Evolutionary conservation across 176 grass and related monocot genomes (phyloP), one percentile per base, ranked within the genome.

Genomic region (Neostapfia colusana): DNA sequence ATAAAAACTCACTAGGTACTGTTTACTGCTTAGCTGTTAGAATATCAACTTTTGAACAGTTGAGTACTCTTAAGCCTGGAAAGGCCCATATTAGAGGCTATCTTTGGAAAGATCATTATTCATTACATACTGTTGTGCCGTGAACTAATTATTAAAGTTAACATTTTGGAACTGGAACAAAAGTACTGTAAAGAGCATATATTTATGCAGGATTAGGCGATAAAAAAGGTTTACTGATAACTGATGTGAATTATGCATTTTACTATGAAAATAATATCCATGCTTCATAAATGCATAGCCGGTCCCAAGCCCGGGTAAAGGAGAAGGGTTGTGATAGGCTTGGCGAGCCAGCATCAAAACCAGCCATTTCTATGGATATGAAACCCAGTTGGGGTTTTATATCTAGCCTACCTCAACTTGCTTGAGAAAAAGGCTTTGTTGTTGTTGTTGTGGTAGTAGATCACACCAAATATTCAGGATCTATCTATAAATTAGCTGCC

Each of bases 241-340:
- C n/a, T n/a, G n/a, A 21, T 64, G 48, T 35, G 63, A 35, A 61
- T 9, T 46, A 48, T 10, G 45, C 62, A 76, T 51, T 8, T 64
- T 21, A 48, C 27, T 8, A 37, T 4, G 62, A 54, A 51, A n/a
- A 54, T 8, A 77, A 38, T 78, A 67, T 54, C 35, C n/a, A 55
- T 67, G 48, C 25, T 68, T 24, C 11, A n/a, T 5, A 79, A 56
- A 55, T n/a, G n/a, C n/a, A n/a, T n/a, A n/a, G n/a, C n/a, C n/a
- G n/a, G n/a, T n/a, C n/a, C n/a, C n/a, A n/a, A n/a, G n/a, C n/a
- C n/a, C n/a, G n/a, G n/a, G n/a, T n/a, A n/a, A n/a, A n/a, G n/a
- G n/a, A n/a, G n/a, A n/a, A n/a, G n/a, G n/a, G n/a, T n/a, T n/a
- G n/a, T n/a, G n/a, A n/a, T n/a, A n/a, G n/a, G n/a, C n/a, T n/a